These are phyloP conservation scores for Colletotrichum sp. DNA, from an alignment of 2,329 filamentous ascomycete species.

Conservation along the genomic window DNA sequence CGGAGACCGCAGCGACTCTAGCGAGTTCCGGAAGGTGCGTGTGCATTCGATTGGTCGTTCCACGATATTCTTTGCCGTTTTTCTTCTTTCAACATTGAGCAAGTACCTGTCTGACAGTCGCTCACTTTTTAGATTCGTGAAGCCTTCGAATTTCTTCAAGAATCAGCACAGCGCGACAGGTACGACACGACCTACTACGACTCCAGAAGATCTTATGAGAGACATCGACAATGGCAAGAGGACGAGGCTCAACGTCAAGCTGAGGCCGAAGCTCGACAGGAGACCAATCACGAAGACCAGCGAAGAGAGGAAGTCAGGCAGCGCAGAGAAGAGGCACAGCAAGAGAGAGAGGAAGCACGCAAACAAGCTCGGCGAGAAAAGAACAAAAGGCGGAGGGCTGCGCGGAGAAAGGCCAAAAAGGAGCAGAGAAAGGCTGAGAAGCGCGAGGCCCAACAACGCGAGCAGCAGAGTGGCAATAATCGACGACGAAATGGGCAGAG, in stretches of 20 bases:
- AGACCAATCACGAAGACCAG: accelerated
- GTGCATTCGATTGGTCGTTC: not conserved
- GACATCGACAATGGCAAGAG: not conserved
- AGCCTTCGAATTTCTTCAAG: not conserved
- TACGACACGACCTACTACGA: accelerated
- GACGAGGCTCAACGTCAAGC: not conserved
- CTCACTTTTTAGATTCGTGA: not conserved
- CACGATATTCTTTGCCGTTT: too few species aligned
- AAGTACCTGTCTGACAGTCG: too few species aligned
- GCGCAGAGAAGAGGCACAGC: accelerated
- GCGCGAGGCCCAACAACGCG: not conserved
- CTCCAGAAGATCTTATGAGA: not conserved
- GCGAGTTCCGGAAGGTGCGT: not conserved
- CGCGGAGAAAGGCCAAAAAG: not conserved
- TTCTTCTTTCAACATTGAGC: too few species aligned
- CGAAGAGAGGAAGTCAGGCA: not conserved
- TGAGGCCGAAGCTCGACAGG: not conserved
- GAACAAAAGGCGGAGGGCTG: not conserved
- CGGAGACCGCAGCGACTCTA: not conserved
- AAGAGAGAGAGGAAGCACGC: not conserved
- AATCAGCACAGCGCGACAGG: accelerated
- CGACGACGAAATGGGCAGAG: not conserved
- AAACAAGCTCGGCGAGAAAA: not conserved
- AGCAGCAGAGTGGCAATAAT: not conserved
- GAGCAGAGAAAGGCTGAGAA: not conserved